Conservation (phyloP, 1,139 yeast genomes). For the Chernovozyma aurita region DNA sequence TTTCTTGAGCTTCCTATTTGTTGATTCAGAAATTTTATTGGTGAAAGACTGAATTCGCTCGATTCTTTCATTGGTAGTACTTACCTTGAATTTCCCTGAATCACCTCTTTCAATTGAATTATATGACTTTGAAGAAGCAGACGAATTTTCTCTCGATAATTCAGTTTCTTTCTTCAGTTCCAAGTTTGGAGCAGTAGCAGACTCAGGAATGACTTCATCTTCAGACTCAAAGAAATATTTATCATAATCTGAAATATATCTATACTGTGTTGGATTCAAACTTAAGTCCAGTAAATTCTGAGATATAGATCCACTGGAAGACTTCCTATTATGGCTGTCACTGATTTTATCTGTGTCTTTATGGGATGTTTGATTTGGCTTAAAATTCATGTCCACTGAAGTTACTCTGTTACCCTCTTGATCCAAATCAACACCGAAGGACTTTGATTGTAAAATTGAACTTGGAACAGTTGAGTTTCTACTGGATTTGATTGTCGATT, state of each 20-base stretch:
- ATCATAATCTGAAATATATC: conserved; percentile 34
- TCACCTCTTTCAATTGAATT: conserved; percentile 38
- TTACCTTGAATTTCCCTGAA: conserved; percentile 31
- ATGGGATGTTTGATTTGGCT: neutral
- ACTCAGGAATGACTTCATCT: conserved; percentile 10
- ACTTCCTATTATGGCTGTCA: neutral
- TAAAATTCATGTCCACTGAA: neutral
- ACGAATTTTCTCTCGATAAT: conserved; percentile 21
- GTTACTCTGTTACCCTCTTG: neutral
- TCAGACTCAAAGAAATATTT: conserved; percentile 27
- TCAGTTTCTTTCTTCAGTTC: neutral
- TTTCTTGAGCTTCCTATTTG: neutral
- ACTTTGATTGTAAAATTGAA: neutral
- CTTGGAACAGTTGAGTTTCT: conserved; percentile 36
- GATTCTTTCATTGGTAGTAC: conserved; percentile 18
- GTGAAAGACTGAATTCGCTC: conserved; percentile 10
- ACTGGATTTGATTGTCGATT: conserved; percentile 30
- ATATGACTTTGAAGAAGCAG: conserved; percentile 26
- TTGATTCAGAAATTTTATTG: conserved; percentile 1
- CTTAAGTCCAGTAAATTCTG: conserved; percentile 6
- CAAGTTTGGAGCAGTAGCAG: neutral
- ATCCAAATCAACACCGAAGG: neutral
- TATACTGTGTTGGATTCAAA: conserved; percentile 8
- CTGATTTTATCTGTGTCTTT: neutral
- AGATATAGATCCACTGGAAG: conserved; percentile 1